Evolutionary conservation across 768 basidiomycete species (phyloP), one percentile per base, ranked within the genome.

Genomic region (Kondoa malvinella): DNA sequence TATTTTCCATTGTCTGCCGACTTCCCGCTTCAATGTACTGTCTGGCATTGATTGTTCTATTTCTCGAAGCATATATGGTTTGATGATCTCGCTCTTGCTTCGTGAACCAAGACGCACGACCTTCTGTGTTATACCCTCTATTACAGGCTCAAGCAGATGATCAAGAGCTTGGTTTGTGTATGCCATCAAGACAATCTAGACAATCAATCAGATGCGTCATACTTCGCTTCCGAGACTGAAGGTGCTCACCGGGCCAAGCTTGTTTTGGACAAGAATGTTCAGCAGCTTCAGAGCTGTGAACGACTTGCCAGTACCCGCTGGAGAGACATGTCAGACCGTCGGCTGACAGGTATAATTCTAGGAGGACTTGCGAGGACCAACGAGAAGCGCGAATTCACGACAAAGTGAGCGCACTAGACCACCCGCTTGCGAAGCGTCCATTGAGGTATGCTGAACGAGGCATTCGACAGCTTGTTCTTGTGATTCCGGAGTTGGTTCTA

Each of bases 341-440:
- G n/a, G n/a, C n/a, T n/a, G n/a, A n/a, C n/a, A n/a, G n/a, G n/a
- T n/a, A n/a, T n/a, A n/a, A n/a, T n/a, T n/a, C n/a, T n/a, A n/a
- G n/a, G n/a, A n/a, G n/a, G n/a, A n/a, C n/a, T n/a, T n/a, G n/a
- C n/a, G 50, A 56, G 50, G 50, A 25, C 87, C 88, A 77, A 89
- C 87, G 50, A 89, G 85, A 60, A 89, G 76, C 0, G 82, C 78
- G 0, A 88, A 74, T 71, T 87, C 85, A 62, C 83, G 76, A 0
- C 80, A 81, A 34, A 88, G 74, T 0, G 82, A 78, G 67, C 84
- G 82, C 2, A 89, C 74, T 1, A 89, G 78, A 0, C 87, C 84
- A 66, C 87, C 84, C 0, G 81, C 84, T 73, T 89, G 88, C 74
- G 85, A 86, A 0, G 81, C 78, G 70, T 89, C 88, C 31, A 89